Evolutionary conservation across 768 basidiomycete species (phyloP).

Genomic region (Pholiota conissans): DNA sequence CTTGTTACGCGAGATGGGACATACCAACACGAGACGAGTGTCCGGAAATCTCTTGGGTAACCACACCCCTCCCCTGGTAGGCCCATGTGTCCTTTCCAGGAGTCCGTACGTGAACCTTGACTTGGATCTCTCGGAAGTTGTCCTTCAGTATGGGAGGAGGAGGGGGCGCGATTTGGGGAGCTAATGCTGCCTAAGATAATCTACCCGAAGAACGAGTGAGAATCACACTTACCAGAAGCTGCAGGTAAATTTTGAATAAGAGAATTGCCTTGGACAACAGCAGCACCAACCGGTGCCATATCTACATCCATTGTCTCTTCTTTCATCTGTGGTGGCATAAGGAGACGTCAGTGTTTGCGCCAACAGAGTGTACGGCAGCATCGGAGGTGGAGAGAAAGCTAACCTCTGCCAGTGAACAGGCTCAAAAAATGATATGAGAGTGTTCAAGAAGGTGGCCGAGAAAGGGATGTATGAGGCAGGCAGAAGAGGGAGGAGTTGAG

Average conservation of each 20-base stretch:
- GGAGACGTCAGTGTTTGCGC: background rate
- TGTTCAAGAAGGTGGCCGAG: no score
- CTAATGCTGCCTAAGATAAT: background rate
- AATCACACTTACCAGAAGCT: conserved; percentile 13
- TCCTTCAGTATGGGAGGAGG: conserved; percentile 39
- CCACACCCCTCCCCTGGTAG: conserved; percentile 77
- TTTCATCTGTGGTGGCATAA: conserved; percentile 28
- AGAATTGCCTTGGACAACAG: conserved; percentile 8
- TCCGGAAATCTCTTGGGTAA: conserved; percentile 72
- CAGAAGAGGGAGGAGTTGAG: conserved; percentile 12
- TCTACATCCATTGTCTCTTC: conserved; percentile 49
- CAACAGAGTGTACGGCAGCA: background rate
- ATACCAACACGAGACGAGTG: conserved; percentile 81
- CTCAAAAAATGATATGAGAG: no score
- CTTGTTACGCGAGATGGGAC: conserved; percentile 20
- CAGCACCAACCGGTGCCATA: conserved; percentile 13
- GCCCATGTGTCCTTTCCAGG: conserved; percentile 81
- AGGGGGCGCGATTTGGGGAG: background rate
- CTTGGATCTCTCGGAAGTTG: conserved; percentile 73
- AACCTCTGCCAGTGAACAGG: background rate
- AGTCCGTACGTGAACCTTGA: conserved; percentile 81
- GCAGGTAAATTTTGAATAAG: conserved; percentile 9
- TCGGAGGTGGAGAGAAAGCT: background rate
- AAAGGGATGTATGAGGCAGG: background rate
- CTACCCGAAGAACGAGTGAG: background rate